phyloP scores from a whole-genome alignment of 306 rosid genomes.

The Glycine tomentella region DNA sequence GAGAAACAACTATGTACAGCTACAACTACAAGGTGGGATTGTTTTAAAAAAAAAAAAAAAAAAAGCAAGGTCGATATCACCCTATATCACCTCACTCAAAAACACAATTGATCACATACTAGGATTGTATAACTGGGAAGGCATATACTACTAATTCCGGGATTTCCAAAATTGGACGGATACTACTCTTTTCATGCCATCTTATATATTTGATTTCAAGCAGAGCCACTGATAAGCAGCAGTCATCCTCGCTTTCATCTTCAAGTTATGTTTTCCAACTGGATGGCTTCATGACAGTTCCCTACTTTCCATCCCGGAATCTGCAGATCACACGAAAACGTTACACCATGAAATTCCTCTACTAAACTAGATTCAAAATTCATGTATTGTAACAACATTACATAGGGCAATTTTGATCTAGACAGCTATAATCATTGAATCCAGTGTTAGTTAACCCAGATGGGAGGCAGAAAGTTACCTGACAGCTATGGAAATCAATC shows the following conservation, averaged over 20 bases:
- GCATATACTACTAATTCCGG: slow-evolving; percentile 46
- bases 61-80: too few relatives aligned
- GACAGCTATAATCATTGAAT: neutral
- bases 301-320: slow-evolving; percentile 41
- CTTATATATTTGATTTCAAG: slow-evolving; percentile 17
- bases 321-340: neutral
- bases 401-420: neutral
- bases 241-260: slow-evolving; percentile 34
- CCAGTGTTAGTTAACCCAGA: neutral
- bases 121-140: slow-evolving; percentile 42
- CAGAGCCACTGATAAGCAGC: neutral
- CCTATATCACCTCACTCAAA: neutral
- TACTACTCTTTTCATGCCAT: slow-evolving; percentile 42
- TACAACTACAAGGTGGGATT: slow-evolving; percentile 14
- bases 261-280: slow-evolving; percentile 42
- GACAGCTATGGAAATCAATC: slow-evolving; percentile 42
- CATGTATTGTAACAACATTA: neutral
- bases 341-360: neutral
- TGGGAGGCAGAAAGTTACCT: slow-evolving; percentile 44
- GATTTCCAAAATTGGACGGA: slow-evolving; percentile 63
- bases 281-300: slow-evolving; percentile 43
- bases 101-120: slow-evolving; percentile 48
- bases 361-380: neutral
- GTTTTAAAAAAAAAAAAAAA: neutral
- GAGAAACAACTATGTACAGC: slow-evolving; percentile 49